Conservation (phyloP, 306 rosid species). For the Ceratonia siliqua region DNA sequence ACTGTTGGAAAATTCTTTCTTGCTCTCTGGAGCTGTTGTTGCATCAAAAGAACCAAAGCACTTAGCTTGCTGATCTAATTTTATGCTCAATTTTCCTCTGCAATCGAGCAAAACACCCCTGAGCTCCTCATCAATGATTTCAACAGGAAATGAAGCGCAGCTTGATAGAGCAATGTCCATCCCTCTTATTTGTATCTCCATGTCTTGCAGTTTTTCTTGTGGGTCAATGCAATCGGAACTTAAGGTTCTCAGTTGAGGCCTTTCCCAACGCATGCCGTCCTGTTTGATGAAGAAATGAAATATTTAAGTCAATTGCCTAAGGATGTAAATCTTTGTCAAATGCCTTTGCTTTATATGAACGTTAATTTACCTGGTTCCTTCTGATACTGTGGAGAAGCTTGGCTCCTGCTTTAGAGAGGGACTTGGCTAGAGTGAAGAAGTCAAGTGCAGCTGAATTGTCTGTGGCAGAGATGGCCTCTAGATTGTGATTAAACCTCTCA, state of each 20-base stretch:
- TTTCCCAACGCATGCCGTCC: conserved; percentile 75
- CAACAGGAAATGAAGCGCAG: conserved; percentile 39
- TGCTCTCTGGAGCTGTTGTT: conserved; percentile 42
- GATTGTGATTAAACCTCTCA: conserved; percentile 50
- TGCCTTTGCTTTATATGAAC: background rate
- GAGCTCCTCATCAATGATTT: conserved; percentile 48
- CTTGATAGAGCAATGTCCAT: conserved; percentile 65
- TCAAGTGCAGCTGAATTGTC: conserved; percentile 39
- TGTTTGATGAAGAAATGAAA: conserved; percentile 37
- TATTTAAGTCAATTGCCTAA: conserved; percentile 13
- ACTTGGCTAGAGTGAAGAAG: conserved; percentile 45
- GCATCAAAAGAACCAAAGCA: conserved; percentile 42
- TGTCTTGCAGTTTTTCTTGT: conserved; percentile 47
- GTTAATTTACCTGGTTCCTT: conserved; percentile 49
- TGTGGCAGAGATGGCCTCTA: conserved; percentile 51
- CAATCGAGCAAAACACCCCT: conserved; percentile 39
- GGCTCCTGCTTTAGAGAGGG: conserved; percentile 53
- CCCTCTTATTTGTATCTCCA: conserved; percentile 58
- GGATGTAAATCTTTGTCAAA: background rate
- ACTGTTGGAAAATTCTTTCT: conserved; percentile 28
- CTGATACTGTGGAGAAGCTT: conserved; percentile 47
- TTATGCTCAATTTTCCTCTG: conserved; percentile 36
- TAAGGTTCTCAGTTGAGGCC: conserved; percentile 37
- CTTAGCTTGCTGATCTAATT: conserved; percentile 46
- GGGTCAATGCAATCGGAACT: conserved; percentile 32